Evolutionary conservation across 495 filamentous ascomycete genomes (phyloP), one percentile per base, ranked within the genome.

Genomic region (Lasiosphaeria miniovina): DNA sequence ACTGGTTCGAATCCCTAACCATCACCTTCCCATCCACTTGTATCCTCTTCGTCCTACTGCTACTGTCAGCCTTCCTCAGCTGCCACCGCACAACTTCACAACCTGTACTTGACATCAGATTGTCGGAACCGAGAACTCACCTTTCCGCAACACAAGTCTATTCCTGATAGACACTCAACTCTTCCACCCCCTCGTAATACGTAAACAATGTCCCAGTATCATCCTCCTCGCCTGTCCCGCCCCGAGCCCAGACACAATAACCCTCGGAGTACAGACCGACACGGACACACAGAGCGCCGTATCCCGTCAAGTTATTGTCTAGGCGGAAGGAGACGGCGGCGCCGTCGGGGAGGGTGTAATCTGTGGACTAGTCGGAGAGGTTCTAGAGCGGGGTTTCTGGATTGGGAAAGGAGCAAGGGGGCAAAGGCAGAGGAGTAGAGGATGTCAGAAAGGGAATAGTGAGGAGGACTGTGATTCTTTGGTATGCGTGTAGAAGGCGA

Each of bases 161-260:
- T 32, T 50, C 51, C 58, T 60, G 58, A 60, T 60, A 55, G 15
- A 60, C 51, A 3, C 32, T 24, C 58, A 60, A 60, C 43, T 54
- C 34, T n/a, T 51, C 58, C 10, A 60, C 38, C 40, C 38, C 34
- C 49, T 55, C 51, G 33, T 60, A 38, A 50, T 55, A 60, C 33
- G 50, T 38, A 43, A 60, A 60, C 43, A 46, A 31, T 6, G 58
- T 60, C 17, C 17, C 57, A 5, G 43, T 54, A 36, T 49, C 50
- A 34, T 60, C 58, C n/a, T 52, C 58, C 4, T 38, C 58, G 7
- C 17, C 40, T 24, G n/a, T 36, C 4, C 49, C 49, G 4, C 32
- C 40, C 11, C 10, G 3, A 12, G 41, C 58, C 51, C 50, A 50
- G 33, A 54, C 43, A 41, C 58, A 60, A 11, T 60, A 45, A 7